A percentile compares a stretch with the other conserved stretches of the same genome.
Evolutionary conservation across 148 eudicot genomes (phyloP).

Genomic region (Camellia sinensis): DNA sequence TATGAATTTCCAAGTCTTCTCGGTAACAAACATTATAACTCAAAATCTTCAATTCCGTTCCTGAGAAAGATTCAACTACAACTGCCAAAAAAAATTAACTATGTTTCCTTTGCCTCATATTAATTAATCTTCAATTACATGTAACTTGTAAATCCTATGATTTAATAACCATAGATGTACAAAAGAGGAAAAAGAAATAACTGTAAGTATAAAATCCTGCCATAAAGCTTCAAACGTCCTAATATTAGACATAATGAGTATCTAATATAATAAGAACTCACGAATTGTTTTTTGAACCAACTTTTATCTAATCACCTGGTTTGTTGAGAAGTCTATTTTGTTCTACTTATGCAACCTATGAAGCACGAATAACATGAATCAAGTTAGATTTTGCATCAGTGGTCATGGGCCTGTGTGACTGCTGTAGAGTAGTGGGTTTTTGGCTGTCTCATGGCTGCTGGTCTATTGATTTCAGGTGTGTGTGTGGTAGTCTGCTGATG

Average conservation of each 20-base stretch:
- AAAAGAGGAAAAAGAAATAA: background rate
- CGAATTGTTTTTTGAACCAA: background rate
- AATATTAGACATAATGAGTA: background rate
- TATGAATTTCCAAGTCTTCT: conserved; percentile 74
- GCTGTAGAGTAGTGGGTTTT: too few relatives aligned
- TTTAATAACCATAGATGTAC: background rate
- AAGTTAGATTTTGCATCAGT: too few relatives aligned
- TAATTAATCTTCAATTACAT: background rate
- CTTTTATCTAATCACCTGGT: too few relatives aligned
- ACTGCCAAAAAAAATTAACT: background rate
- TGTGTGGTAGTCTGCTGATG: too few relatives aligned
- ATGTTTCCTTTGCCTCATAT: background rate
- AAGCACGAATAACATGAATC: too few relatives aligned
- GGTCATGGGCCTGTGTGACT: too few relatives aligned
- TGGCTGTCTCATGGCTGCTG: too few relatives aligned
- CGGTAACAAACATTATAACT: conserved; percentile 90
- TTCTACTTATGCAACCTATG: too few relatives aligned
- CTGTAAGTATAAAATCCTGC: background rate
- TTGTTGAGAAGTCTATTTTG: too few relatives aligned
- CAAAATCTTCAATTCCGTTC: conserved; percentile 58
- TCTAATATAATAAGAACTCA: background rate
- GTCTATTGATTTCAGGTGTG: too few relatives aligned
- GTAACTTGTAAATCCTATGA: background rate
- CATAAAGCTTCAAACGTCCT: background rate
- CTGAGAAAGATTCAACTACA: conserved; percentile 26